Base-by-base conservation (phyloP, 2,329 filamentous ascomycete species). In the Ceratocystiopsis brevicomis region DNA sequence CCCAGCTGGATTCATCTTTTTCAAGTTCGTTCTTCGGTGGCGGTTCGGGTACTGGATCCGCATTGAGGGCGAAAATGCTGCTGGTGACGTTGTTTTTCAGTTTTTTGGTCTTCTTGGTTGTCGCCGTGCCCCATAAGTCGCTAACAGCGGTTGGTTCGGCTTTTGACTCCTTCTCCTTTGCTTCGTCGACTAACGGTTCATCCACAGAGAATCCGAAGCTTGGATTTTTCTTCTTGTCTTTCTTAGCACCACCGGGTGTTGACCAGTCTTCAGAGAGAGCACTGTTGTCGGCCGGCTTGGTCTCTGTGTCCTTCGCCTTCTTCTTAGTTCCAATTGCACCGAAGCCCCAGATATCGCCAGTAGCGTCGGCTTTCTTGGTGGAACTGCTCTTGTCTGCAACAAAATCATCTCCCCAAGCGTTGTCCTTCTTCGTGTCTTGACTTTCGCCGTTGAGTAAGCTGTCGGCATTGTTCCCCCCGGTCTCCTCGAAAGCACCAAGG, bases 221-320 rank as follows among this genome's bases (percentile, higher is more conserved):
- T 57, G 60, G 61, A 48, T 64, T 64, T 51, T 67, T 67, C 50
- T 67, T 68, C 49, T 64, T 62, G 38, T 61, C 56, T 41, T 65
- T 64, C 48, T 61, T 57, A 16, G 50, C 49, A 1, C 48, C 47
- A 34, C n/a, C n/a, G n/a, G 52, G 50, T n/a, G 49, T 45, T 43
- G 56, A 53, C 54, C 54, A 60, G 33, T 53, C 53, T 17, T 59
- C 54, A 10, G 53, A 49, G 10, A 55, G 37, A 8, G 19, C 15
- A 12, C 21, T 53, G 33, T 43, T 42, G 6, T 53, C 52, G 9
- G 51, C 51, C 19, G 49, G 51, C 45, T 59, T 61, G 35, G 49
- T 48, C 15, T 54, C 52, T 15, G 47, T 44, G n/a, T 39, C 50
- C 35, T 60, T 60, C 41, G 47, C 44, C 47, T 69, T 67, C 48